Evolutionary conservation across 768 basidiomycete species (phyloP), one percentile per base, ranked within the genome.

Genomic region (Megacollybia marginata): DNA sequence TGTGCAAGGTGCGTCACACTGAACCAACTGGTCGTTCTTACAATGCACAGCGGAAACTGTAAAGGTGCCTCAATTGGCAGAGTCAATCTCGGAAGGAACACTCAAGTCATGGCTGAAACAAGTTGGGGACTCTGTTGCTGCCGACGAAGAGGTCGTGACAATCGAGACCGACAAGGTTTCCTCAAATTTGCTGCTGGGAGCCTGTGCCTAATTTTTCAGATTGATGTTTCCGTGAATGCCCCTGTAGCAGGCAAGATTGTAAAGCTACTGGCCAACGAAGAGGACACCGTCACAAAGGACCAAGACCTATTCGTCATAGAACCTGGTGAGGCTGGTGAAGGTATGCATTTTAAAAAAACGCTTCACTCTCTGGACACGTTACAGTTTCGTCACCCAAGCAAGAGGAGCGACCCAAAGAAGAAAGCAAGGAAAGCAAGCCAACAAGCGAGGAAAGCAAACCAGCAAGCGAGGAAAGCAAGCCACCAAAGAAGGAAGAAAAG

Each of bases 81-180:
- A 97, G 65, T 97, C 94, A 53, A 97, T 98, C 68, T 90, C 91
- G 34, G 95, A 99, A 67, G 95, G 95, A 33, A 98, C 95, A 5
- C 74, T 99, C 47, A 96, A 93, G 71, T 75, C 88, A 23, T 99
- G 92, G 92, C 75, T 79, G 57, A 97, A 97, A 72, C 80, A 94
- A 68, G 83, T 88, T 47, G 95, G 95, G 12, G 95, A 99, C 63
- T 77, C 72, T 51, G 93, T 98, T 49, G 79, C 84, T 63, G 85
- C 74, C 28, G 95, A 98, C 63, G 95, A 98, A 70, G 95, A 99
- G 71, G 77, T 99, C 40, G 95, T 92, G 13, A 95, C 92, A 42
- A 97, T 98, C 56, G 95, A 98, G 72, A 99, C 95, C 8, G 95
- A 99, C 76, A 97, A 98, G 86, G 95, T 91, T 19, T n/a, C n/a